Evolutionary conservation across 495 filamentous ascomycete species (phyloP), one percentile per base, ranked within the genome.

Genomic region (Aspergillus wentii): DNA sequence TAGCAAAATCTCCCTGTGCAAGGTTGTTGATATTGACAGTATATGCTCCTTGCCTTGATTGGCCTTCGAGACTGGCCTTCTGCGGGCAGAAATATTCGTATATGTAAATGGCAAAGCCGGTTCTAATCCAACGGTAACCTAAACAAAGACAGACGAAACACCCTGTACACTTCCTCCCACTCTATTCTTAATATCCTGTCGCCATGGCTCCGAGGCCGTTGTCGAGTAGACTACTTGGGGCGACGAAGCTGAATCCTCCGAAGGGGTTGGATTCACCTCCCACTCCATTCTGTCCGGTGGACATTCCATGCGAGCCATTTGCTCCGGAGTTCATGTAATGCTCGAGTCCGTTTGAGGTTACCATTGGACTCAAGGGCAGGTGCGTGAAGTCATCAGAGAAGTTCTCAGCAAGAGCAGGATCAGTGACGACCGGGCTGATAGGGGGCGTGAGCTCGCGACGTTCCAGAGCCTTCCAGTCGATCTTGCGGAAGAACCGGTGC

Each of bases 201-300:
- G n/a, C n/a, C n/a, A n/a, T n/a, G n/a, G n/a, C n/a, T n/a, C n/a
- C n/a, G n/a, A n/a, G n/a, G n/a, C 62, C 63, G 43, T 74, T 69
- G 53, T 88, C 86, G 35, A 98, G 71, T 57, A 97, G 59, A 52
- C 90, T 95, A 54, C 74, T 82, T 35, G 86, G 85, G 15, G 89
- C 94, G 41, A 96, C 90, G 60, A 86, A 98, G 62, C 88, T 95
- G 57, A 98, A 98, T 2, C 94, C 92, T 11, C 90, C 88, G 66
- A 98, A 97, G 1, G 79, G 79, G 61, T 96, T 78, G 26, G 78
- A 74, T 48, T 76, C 79, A 6, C 43, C 63, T 14, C 39, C 28
- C 17, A 33, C 17, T 8, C 37, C 51, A 8, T 43, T 38, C 17
- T 51, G 31, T 3, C 46, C 43, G 5, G 50, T 44, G 37, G 58